A percentile compares a stretch with the other conserved stretches of the same genome.
Conservation (phyloP, 208 protist genomes). For the Leishmania amazonensis region DNA sequence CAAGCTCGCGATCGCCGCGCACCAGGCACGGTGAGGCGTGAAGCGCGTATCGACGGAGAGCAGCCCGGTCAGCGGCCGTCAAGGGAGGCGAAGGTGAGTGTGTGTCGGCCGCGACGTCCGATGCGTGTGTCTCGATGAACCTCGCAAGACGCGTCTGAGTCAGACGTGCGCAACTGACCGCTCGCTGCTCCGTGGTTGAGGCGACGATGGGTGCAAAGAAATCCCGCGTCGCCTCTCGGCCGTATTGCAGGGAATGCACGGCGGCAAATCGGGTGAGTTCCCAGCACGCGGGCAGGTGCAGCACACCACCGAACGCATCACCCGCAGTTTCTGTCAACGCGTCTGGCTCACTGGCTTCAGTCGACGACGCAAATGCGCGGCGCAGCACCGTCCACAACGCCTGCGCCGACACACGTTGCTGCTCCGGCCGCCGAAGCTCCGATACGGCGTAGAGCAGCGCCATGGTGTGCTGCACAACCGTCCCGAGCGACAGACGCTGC, state of each 20-base stretch:
- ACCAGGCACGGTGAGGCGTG: slow-evolving; percentile 21
- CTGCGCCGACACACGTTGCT: slow-evolving; percentile 24
- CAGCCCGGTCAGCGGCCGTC: background rate
- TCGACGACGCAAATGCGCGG: background rate
- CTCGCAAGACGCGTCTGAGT: background rate
- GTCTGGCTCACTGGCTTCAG: background rate
- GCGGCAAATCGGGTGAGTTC: slow-evolving; percentile 10
- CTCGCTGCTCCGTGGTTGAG: background rate
- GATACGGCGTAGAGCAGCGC: slow-evolving; percentile 28
- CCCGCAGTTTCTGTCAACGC: background rate
- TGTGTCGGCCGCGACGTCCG: background rate
- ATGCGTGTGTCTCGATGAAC: background rate
- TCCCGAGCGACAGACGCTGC: background rate
- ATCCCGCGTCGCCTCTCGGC: slow-evolving; percentile 4
- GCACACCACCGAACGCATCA: background rate
- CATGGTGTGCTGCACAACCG: slow-evolving; percentile 31
- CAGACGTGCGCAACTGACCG: background rate
- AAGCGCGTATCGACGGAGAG: slow-evolving; percentile 17
- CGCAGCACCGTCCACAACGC: slow-evolving; percentile 24
- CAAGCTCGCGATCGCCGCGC: slow-evolving; percentile 18
- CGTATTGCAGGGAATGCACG: slow-evolving; percentile 14
- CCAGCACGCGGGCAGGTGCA: slow-evolving; percentile 17
- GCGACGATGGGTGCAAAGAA: slow-evolving; percentile 9
- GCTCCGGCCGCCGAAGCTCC: slow-evolving; percentile 19
- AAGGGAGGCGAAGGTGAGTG: background rate